Evolutionary conservation across 768 basidiomycete genomes (phyloP).

Genomic region (Grammothele lineata): DNA sequence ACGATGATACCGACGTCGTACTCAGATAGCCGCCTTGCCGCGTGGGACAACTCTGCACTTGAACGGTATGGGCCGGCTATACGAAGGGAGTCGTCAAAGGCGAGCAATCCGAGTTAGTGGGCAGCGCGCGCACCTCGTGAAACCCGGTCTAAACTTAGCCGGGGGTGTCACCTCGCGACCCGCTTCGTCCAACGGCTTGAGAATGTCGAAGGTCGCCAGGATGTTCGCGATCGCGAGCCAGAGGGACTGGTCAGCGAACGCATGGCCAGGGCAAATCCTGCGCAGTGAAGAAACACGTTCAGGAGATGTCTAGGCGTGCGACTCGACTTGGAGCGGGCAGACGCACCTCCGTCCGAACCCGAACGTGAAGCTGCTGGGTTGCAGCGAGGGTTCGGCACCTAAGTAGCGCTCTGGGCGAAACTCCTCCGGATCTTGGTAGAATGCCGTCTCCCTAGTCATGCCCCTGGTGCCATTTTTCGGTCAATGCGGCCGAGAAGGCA

Average conservation of each 20-base stretch:
- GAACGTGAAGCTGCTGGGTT: slow-evolving; percentile 9
- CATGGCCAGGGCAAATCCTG: slow-evolving; percentile 52
- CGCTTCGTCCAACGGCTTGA: neutral
- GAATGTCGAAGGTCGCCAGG: slow-evolving; percentile 19
- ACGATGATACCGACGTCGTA: too few species aligned
- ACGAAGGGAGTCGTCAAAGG: too few species aligned
- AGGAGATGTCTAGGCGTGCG: too few species aligned
- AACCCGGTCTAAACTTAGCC: too few species aligned
- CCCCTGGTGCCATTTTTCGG: slow-evolving; percentile 6
- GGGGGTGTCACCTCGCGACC: too few species aligned
- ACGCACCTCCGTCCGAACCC: slow-evolving; percentile 18
- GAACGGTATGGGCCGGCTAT: too few species aligned
- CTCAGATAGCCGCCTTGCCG: too few species aligned
- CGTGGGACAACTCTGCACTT: too few species aligned
- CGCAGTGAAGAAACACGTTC: too few species aligned
- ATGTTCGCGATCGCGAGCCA: slow-evolving; percentile 44
- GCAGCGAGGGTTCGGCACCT: neutral
- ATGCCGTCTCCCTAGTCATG: slow-evolving; percentile 12
- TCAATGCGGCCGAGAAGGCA: neutral
- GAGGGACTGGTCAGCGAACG: slow-evolving; percentile 44
- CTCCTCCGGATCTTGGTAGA: slow-evolving; percentile 17
- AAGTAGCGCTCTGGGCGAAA: slow-evolving; percentile 20
- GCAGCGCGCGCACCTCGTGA: too few species aligned
- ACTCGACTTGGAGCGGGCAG: too few species aligned
- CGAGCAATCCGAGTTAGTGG: too few species aligned